Base-by-base conservation (phyloP, 1,284 basidiomycete genomes). In the Ganoderma resinaceum region DNA sequence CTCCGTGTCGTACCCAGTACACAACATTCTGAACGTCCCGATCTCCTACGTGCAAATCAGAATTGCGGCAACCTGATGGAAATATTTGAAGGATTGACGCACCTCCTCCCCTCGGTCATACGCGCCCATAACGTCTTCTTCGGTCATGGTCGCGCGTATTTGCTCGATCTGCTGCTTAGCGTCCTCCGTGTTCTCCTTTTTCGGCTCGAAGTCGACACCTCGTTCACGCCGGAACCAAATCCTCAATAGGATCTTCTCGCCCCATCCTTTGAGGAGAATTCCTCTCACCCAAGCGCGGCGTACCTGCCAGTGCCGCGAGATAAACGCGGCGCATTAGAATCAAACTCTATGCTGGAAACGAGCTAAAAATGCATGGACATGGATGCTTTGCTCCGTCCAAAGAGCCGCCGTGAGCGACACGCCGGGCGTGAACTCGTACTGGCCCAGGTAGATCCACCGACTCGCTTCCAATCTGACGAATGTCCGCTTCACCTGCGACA, bases 371-470 rank as follows among this genome's bases (percentile, higher is more conserved):
- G 26, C 11, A 26, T 26, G 40, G 9, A 38, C 49, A 35, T 53
- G 49, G 6, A 20, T 37, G 31, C 38, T 62, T 53, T 66, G 65
- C 23, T 57, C 14, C 53, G 42, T 61, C 42, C 60, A 67, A 16
- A 29, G 35, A 18, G 42, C 43, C 23, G 49, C 18, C 3, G 62
- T 67, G 12, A 67, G 57, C 5, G 62, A 52, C 52, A 14, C 23
- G 4, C 66, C 66, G 4, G 62, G 55, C 16, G 8, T 33, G 9
- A 43, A 37, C 49, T 9, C n/a, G 46, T 67, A 67, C 53, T 67
- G 49, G 3, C 66, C 66, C 58, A 67, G 52, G 38, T 64, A 67
- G 14, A 67, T 33, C 66, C 66, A 64, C 8, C 52, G 35, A 11
- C 20, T 33, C 7, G 37, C 18, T 4, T 9, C 49, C 16, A 64